phyloP scores from a whole-genome alignment of 352 stramenopile genomes.

The Pythium guiyangense region DNA sequence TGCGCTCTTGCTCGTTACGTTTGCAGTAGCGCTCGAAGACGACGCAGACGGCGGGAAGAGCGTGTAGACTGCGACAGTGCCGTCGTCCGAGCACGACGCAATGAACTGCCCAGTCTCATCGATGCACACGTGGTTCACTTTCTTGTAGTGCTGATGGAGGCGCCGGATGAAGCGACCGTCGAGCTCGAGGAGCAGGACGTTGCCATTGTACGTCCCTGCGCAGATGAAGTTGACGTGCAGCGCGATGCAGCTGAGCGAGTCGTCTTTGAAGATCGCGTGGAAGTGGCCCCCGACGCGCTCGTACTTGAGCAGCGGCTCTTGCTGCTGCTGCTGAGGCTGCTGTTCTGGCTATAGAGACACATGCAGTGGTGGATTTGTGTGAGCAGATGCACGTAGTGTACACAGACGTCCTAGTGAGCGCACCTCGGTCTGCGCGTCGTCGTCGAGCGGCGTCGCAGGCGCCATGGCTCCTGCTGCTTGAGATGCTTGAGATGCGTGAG shows the following conservation, averaged over 20 bases:
- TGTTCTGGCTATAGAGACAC: no score
- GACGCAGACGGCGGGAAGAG: slow-evolving; percentile 38
- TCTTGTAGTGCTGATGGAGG: slow-evolving; percentile 86
- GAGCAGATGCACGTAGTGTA: no score
- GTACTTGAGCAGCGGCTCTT: slow-evolving; percentile 84
- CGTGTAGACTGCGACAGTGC: slow-evolving; percentile 77
- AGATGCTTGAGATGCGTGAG: no score
- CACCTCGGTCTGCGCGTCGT: no score
- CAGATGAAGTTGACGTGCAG: slow-evolving; percentile 80
- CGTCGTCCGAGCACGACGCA: slow-evolving; percentile 81
- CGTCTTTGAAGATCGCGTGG: slow-evolving; percentile 83
- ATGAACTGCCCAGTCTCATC: slow-evolving; percentile 84
- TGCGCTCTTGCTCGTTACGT: background rate
- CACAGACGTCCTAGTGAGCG: no score
- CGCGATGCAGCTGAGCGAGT: slow-evolving; percentile 78
- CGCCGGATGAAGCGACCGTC: slow-evolving; percentile 74
- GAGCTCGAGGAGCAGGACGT: slow-evolving; percentile 75
- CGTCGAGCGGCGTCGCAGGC: no score
- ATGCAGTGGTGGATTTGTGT: no score
- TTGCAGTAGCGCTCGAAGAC: slow-evolving; percentile 12
- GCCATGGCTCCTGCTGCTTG: no score
- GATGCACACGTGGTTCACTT: slow-evolving; percentile 82
- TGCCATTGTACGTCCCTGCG: slow-evolving; percentile 72
- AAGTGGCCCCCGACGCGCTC: slow-evolving; percentile 83
- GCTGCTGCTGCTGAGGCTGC: slow-evolving; percentile 4